phyloP scores from a whole-genome alignment of 129 eudicot species.

The Chrysanthemum seticuspe region DNA sequence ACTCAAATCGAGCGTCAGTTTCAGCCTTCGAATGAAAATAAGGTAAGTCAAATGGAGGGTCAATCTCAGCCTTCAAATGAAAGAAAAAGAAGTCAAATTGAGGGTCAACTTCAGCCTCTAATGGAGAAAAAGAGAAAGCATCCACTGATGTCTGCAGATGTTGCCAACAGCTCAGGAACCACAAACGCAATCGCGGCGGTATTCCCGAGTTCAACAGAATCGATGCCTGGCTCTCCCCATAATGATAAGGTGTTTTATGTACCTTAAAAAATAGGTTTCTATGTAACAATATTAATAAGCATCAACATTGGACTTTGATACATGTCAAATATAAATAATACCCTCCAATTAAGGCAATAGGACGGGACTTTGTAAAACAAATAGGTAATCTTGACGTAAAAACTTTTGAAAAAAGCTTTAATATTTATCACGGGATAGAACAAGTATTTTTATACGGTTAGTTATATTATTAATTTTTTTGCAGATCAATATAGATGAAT shows the following conservation, averaged over 20 bases:
- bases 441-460: neutral
- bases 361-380: neutral
- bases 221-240: slow-evolving; percentile 62
- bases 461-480: slow-evolving; percentile 12
- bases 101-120: slow-evolving; percentile 20
- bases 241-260: slow-evolving; percentile 35
- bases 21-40: slow-evolving; percentile 29
- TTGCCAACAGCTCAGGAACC: slow-evolving; percentile 39
- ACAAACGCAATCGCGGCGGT: slow-evolving; percentile 40
- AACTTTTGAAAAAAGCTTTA: neutral
- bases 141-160: slow-evolving; percentile 35
- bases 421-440: neutral
- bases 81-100: slow-evolving; percentile 43
- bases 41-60: slow-evolving; percentile 37
- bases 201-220: slow-evolving; percentile 50
- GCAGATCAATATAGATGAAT: slow-evolving; percentile 58
- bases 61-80: slow-evolving; percentile 16
- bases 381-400: neutral
- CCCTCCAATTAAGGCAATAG: slow-evolving; percentile 1
- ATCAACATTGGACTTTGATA: neutral
- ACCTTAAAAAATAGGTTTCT: neutral
- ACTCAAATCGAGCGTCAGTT: slow-evolving; percentile 35
- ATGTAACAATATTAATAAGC: neutral
- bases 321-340: slow-evolving; percentile 1
- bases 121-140: slow-evolving; percentile 43